Evolutionary conservation across 139 green algal species (phyloP).

Genomic region (Eudorina sp.): DNA sequence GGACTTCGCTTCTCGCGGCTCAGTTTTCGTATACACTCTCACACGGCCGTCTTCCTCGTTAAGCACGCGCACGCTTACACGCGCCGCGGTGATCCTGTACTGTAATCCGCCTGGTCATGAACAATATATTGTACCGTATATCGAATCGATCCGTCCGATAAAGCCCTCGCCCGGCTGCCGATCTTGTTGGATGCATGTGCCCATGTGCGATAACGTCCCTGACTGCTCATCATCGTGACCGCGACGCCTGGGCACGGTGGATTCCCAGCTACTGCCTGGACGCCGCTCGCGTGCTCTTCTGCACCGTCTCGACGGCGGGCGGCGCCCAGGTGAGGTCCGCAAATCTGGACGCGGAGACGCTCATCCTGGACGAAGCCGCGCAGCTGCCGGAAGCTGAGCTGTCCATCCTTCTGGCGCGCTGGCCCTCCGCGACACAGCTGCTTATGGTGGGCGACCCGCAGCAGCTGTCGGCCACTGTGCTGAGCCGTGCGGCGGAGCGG

Average conservation of each 20-base stretch:
- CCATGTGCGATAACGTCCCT: neutral
- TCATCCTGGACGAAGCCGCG: slow-evolving; percentile 15
- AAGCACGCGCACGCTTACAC: too few species aligned
- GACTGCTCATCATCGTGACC: too few species aligned
- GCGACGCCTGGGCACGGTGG: too few species aligned
- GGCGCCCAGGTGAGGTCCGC: neutral
- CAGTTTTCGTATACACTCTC: too few species aligned
- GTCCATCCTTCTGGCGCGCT: neutral
- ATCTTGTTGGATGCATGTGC: too few species aligned
- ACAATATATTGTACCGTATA: too few species aligned
- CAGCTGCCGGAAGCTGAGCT: slow-evolving; percentile 26
- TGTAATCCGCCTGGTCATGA: too few species aligned
- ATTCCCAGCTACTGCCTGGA: neutral
- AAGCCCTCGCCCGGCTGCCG: too few species aligned
- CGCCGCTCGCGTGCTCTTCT: neutral
- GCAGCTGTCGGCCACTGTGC: slow-evolving; percentile 77
- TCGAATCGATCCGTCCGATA: too few species aligned
- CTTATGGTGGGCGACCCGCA: slow-evolving; percentile 74
- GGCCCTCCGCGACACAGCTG: neutral
- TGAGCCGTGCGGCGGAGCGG: slow-evolving; percentile 31
- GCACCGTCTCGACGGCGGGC: neutral
- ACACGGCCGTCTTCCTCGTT: too few species aligned
- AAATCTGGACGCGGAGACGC: neutral
- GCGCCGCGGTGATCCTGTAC: too few species aligned
- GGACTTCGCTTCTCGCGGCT: too few species aligned